These are phyloP conservation scores for Blastobotrys aristatus DNA, from an alignment of 1,139 yeast genomes.

Conservation along the genomic window DNA sequence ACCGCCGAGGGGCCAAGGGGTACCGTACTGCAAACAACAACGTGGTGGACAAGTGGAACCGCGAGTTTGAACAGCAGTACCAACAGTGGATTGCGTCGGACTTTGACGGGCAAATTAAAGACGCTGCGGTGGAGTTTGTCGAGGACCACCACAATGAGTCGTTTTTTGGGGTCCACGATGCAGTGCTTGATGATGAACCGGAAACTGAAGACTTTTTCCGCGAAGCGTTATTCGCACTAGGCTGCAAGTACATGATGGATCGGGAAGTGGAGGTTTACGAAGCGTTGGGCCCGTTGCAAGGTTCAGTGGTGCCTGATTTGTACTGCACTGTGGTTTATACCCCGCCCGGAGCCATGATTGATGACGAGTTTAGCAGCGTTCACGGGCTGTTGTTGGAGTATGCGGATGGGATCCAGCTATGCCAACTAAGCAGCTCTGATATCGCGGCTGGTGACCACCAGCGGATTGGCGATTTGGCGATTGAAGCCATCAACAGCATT, in stretches of 20 bases:
- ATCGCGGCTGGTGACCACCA: slow-evolving; percentile 9
- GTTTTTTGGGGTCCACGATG: slow-evolving; percentile 8
- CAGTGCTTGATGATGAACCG: not conserved
- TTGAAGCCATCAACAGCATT: slow-evolving; percentile 4
- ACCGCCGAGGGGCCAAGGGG: slow-evolving; percentile 12
- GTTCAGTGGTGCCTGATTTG: slow-evolving; percentile 2
- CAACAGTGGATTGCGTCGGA: slow-evolving; percentile 5
- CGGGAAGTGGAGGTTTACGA: slow-evolving; percentile 11
- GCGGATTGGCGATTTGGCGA: slow-evolving; percentile 9
- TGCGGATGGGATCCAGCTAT: slow-evolving; percentile 3
- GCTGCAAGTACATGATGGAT: slow-evolving; percentile 10
- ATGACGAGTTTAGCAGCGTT: not conserved
- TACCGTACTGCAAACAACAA: slow-evolving; percentile 6
- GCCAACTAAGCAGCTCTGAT: not conserved
- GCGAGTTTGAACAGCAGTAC: slow-evolving; percentile 4
- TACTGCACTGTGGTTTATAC: slow-evolving; percentile 3
- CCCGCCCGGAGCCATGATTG: not conserved
- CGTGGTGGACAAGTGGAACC: slow-evolving; percentile 1
- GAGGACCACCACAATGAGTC: not conserved
- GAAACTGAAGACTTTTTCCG: not conserved
- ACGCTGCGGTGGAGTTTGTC: not conserved
- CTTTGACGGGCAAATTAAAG: not conserved
- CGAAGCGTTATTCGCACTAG: slow-evolving; percentile 8
- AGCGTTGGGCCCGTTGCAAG: slow-evolving; percentile 7
- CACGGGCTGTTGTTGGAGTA: slow-evolving; percentile 10